Base-by-base conservation (phyloP, 78 protist genomes). In the Planoprotostelium fungivorum region DNA sequence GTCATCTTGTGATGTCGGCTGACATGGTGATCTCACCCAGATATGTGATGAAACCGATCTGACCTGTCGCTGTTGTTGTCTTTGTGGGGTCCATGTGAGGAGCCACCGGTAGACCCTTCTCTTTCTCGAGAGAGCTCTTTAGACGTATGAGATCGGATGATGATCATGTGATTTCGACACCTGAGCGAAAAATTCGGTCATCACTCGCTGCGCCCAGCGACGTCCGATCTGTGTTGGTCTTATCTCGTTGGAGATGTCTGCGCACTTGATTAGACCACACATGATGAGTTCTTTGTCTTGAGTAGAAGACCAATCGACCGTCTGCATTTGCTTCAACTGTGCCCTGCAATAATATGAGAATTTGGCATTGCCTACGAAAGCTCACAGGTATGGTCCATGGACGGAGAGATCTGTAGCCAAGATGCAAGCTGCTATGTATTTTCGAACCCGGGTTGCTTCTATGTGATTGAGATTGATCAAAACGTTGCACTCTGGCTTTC, bases 31-130 rank as follows among this genome's bases (percentile, higher is more conserved):
- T 51, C 73, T 51, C 16, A 51, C 73, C 5, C 73, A 51, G 16
- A 16, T 51, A 51, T 25, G 73, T 51, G 73, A 51, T 51, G 16
- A 51, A 51, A 16, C 73, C 73, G 73, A 51, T 51, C 16, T 51
- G 73, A 5, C 73, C 73, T 16, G 73, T 51, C 5, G 73, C 73
- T 25, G 73, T 51, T 51, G 73, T 51, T 25, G 73, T 51, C 73
- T 51, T 51, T 51, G 73, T 51, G 73, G 73, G 73, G 73, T 51
- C 73, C 73, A 51, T 51, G 73, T 51, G 73, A 51, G 73, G 73
- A 25, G 73, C 73, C 31, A 51, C 73, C 5, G 73, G 73, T 25
- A 51, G 73, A 25, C 73, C 73, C 73, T 51, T 51, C 73, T 51
- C 73, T 16, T 51, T 51, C 16, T 51, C 73, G 31, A 51, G 16